Percentiles rank a stretch among this genome's conserved stretches.
Evolutionary conservation across 495 filamentous ascomycete genomes (phyloP).

Genomic region (Stereocaulon alpinum): DNA sequence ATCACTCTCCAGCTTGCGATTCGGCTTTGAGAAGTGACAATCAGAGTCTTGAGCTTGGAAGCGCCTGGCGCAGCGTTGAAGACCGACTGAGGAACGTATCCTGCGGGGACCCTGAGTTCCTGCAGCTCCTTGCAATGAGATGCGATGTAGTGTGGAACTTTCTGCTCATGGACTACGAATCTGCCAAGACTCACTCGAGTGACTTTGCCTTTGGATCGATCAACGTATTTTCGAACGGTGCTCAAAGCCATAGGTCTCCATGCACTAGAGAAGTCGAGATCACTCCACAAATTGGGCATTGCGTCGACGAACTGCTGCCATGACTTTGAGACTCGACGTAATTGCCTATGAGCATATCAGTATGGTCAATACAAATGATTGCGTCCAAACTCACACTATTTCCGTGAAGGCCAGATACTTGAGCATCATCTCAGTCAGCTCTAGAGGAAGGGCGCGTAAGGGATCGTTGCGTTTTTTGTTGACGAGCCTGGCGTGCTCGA

Average conservation of each 20-base stretch:
- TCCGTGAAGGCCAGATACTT: conserved; percentile 37
- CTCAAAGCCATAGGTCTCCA: conserved; percentile 30
- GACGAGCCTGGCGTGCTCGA: conserved; percentile 37
- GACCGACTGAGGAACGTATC: conserved; percentile 15
- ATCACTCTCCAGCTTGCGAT: conserved; percentile 28
- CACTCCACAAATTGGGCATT: conserved; percentile 37
- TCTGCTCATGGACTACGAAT: neutral
- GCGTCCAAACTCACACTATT: conserved; percentile 35
- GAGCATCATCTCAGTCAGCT: conserved; percentile 38
- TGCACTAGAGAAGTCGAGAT: conserved; percentile 40
- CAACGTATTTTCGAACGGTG: conserved; percentile 37
- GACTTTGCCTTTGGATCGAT: conserved; percentile 29
- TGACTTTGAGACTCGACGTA: conserved; percentile 42
- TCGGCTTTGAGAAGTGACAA: conserved; percentile 30
- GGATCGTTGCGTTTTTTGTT: conserved; percentile 35
- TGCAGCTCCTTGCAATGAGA: conserved; percentile 21
- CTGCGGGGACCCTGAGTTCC: conserved; percentile 17
- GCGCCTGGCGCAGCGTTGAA: conserved; percentile 18
- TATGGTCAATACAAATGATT: neutral
- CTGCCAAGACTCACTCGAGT: neutral
- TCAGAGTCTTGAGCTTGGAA: conserved; percentile 33
- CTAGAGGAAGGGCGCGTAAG: conserved; percentile 37
- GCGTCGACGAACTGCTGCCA: conserved; percentile 41
- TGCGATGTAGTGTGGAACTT: conserved; percentile 16
- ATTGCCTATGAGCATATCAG: conserved; percentile 26